Base-by-base conservation (phyloP, 306 rosid genomes). In the Prunus kanzakura region DNA sequence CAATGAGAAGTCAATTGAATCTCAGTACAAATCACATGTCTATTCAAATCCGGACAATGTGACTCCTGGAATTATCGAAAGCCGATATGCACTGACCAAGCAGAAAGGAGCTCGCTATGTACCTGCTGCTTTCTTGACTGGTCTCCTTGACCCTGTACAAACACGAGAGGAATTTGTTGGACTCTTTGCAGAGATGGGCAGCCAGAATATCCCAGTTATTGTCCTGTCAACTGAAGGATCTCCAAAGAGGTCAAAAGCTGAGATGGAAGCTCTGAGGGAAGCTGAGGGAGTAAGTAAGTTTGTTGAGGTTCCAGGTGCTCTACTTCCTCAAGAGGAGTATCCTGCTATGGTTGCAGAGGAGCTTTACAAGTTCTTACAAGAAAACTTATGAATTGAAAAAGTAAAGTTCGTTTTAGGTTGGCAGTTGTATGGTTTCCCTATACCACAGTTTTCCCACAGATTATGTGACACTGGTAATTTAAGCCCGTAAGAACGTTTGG, bases 321-420 rank as follows among this genome's bases (percentile, higher is more conserved):
- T 92, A 76, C 98, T 94, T 86, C 98, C 98, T 2, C 98, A 94
- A 72, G 98, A 92, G 72, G 98, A 94, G 89, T 92, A 89, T 82
- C 97, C 97, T 13, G 67, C 79, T 30, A 65, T 78, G 11, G 92
- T 94, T 76, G 92, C 96, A 13, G 87, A 90, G 77, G 97, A 90
- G 88, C 96, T 94, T 76, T 83, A 81, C 83, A 79, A 69, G 65
- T 94, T 94, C 89, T 86, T 90, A 95, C 89, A 55, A 76, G 90
- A 90, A 79, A 84, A 74, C 8, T 80, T 84, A 79, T 69, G 81
- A 72, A 72, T 9, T 77, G 50, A 67, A 23, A 58, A 78, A 81
- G 29, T 88, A 60, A 73, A 69, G 18, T 50, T 76, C 15, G 30
- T 20, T 61, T 54, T 43, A 41, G 20, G 19, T 64, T 29, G 62